These are phyloP conservation scores for Fusarium nanum DNA, from an alignment of 2,329 filamentous ascomycete genomes.

Conservation along the genomic window DNA sequence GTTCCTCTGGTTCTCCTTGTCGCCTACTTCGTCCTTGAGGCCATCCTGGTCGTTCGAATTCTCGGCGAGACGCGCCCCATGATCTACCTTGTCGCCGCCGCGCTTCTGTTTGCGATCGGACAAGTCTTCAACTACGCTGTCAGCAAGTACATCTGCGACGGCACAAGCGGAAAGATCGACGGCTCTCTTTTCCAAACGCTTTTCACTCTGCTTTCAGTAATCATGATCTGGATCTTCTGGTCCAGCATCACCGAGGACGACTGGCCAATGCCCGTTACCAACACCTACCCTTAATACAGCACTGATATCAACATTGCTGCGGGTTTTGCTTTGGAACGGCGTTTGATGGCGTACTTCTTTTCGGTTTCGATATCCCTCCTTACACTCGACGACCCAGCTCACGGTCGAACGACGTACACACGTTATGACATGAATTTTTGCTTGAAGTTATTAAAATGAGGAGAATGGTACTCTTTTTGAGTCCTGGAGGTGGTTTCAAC, in stretches of 20 bases:
- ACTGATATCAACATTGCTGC: constrained; percentile 9
- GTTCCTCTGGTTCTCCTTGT: constrained; percentile 90
- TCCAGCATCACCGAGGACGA: constrained; percentile 99
- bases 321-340: constrained; percentile 40
- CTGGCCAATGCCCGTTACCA: constrained; percentile 76
- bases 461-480: constrained; percentile 35
- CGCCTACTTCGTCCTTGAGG: constrained; percentile 85
- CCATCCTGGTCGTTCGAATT: constrained; percentile 84
- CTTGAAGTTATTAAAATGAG: constrained; percentile 32
- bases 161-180: constrained; percentile 87
- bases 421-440: constrained; percentile 45
- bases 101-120: constrained; percentile 86
- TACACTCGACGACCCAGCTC: constrained; percentile 44
- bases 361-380: constrained; percentile 47
- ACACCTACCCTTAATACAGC: constrained; percentile 53
- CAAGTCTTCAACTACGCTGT: constrained; percentile 97
- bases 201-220: constrained; percentile 87
- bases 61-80: constrained; percentile 93
- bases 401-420: constrained; percentile 47
- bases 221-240: constrained; percentile 94
- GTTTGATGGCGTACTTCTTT: constrained; percentile 45
- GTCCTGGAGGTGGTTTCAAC: constrained; percentile 13
- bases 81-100: constrained; percentile 82
- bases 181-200: constrained; percentile 92
- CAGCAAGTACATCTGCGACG: constrained; percentile 89